phyloP scores from a whole-genome alignment of 1,284 basidiomycete genomes.

The Ganoderma lingzhi region DNA sequence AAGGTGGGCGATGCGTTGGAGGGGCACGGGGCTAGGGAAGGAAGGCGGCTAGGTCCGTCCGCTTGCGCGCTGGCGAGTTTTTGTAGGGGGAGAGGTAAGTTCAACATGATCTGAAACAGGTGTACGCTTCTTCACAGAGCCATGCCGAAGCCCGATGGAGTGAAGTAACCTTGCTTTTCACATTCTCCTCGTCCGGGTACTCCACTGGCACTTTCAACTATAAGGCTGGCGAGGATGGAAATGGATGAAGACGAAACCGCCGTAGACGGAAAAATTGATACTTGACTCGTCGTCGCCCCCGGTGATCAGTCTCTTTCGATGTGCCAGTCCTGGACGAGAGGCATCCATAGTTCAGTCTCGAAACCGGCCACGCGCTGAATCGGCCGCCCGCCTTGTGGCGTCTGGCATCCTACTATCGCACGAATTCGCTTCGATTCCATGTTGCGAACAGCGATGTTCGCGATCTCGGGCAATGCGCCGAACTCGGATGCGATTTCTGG shows the following conservation, averaged over 20 bases:
- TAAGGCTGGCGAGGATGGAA: neutral
- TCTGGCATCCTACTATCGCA: neutral
- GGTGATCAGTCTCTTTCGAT: neutral
- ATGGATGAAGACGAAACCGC: neutral
- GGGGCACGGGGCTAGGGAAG: neutral
- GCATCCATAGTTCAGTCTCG: neutral
- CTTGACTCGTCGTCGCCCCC: neutral
- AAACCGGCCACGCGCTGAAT: neutral
- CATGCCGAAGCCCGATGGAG: neutral
- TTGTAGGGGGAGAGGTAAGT: neutral
- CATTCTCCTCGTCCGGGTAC: neutral
- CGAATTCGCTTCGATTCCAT: neutral
- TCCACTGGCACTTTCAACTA: neutral
- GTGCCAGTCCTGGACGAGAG: neutral
- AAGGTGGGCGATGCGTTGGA: neutral
- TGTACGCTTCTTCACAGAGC: neutral
- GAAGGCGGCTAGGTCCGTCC: neutral
- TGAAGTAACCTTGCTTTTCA: neutral
- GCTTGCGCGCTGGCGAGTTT: neutral
- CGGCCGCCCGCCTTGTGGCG: neutral
- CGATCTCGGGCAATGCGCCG: neutral
- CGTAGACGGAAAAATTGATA: neutral
- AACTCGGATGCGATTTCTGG: neutral
- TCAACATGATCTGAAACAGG: slow-evolving; percentile 1
- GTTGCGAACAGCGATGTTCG: neutral